A percentile compares a stretch with the other conserved stretches of the same genome.
Conservation (phyloP, 441 rosid species). For the Aquilaria agallochum region DNA sequence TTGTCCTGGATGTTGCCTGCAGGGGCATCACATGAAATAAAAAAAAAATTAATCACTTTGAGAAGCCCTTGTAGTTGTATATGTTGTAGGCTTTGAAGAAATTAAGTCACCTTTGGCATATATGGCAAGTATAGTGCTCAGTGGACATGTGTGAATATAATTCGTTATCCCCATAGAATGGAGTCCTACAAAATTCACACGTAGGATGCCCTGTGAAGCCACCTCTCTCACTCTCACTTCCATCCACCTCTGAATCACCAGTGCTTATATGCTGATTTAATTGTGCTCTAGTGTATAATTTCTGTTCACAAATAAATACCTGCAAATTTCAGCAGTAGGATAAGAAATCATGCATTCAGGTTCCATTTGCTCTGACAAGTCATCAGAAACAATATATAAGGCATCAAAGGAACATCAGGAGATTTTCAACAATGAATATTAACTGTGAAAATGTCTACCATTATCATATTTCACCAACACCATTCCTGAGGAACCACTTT, state of each 20-base stretch:
- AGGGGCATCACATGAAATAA: conserved; percentile 15
- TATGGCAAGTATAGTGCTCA: conserved; percentile 86
- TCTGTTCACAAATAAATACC: conserved; percentile 94
- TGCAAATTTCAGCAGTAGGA: conserved; percentile 21
- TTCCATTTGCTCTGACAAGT: background rate
- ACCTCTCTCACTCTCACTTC: conserved; percentile 93
- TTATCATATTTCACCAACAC: too few species aligned
- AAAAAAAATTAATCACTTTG: conserved; percentile 3
- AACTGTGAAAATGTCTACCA: too few species aligned
- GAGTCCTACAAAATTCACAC: conserved; percentile 83
- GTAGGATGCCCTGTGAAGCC: conserved; percentile 94
- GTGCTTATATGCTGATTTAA: conserved; percentile 75
- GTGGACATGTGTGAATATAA: conserved; percentile 86
- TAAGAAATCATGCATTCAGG: conserved; percentile 5
- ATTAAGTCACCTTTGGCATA: conserved; percentile 73
- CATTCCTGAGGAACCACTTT: too few species aligned
- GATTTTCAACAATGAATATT: too few species aligned
- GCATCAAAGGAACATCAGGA: too few species aligned
- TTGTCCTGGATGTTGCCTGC: conserved; percentile 92
- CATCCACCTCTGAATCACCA: conserved; percentile 95
- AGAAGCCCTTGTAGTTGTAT: background rate
- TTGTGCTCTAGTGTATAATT: conserved; percentile 71
- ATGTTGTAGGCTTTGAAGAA: background rate
- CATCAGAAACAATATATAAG: too few species aligned
- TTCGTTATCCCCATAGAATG: conserved; percentile 94